These are phyloP conservation scores for Codiaeum variegatum DNA, from an alignment of 441 rosid species.

Conservation along the genomic window DNA sequence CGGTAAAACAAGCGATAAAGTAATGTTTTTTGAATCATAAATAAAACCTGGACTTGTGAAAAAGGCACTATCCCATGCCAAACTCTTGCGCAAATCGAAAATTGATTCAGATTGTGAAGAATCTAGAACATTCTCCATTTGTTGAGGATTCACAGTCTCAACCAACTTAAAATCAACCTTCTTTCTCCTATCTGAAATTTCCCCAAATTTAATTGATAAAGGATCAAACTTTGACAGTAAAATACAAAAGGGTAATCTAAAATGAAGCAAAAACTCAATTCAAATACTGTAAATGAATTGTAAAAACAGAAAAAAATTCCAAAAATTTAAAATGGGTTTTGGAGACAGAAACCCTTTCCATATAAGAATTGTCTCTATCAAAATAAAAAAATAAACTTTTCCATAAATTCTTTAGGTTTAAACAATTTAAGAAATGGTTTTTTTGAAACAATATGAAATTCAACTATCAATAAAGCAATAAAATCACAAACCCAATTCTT, in stretches of 20 bases:
- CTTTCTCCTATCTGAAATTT: constrained; percentile 28
- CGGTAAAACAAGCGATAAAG: not conserved
- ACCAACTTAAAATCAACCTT: constrained; percentile 33
- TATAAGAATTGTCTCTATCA: not conserved
- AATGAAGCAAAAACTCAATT: not conserved
- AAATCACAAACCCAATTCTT: not conserved
- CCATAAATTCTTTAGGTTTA: not conserved
- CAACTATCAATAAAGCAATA: not conserved
- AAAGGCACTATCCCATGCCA: constrained; percentile 76
- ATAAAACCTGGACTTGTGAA: constrained; percentile 59
- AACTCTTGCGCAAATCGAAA: constrained; percentile 52
- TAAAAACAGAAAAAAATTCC: not conserved
- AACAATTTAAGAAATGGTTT: not conserved
- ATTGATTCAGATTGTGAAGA: constrained; percentile 6
- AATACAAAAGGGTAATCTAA: not conserved
- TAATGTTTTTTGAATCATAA: not conserved
- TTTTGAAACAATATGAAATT: not conserved
- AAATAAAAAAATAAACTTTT: not conserved
- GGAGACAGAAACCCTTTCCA: not conserved
- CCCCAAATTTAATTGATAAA: constrained; percentile 12
- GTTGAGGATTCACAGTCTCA: constrained; percentile 11
- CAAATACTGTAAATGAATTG: not conserved
- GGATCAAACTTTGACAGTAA: not conserved
- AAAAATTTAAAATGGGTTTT: not conserved
- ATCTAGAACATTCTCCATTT: constrained; percentile 1